Evolutionary conservation across 768 basidiomycete species (phyloP).

Genomic region (Terana coerulea): DNA sequence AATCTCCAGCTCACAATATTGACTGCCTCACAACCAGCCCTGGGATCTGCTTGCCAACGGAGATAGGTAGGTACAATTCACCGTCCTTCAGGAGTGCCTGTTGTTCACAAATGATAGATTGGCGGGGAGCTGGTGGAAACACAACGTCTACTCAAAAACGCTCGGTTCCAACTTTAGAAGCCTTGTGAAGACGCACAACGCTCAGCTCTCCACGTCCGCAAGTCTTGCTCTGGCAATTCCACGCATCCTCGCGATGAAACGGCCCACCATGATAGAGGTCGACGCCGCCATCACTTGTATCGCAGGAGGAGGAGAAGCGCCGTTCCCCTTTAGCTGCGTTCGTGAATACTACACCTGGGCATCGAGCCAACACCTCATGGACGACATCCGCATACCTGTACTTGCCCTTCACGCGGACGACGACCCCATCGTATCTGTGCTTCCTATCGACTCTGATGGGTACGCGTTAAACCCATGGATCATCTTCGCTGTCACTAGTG

Average conservation of each 20-base stretch:
- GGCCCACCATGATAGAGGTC: conserved; percentile 50
- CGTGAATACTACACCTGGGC: conserved; percentile 41
- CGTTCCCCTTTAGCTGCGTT: conserved; percentile 38
- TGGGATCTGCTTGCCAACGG: conserved; percentile 39
- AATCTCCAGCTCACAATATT: not conserved
- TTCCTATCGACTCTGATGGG: conserved; percentile 36
- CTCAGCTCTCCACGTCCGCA: conserved; percentile 38
- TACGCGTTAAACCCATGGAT: conserved; percentile 29
- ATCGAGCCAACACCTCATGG: conserved; percentile 55
- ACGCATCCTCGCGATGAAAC: conserved; percentile 42
- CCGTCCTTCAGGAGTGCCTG: conserved; percentile 11
- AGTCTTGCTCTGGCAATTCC: conserved; percentile 36
- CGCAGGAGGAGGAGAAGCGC: conserved; percentile 49
- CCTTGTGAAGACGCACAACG: conserved; percentile 47
- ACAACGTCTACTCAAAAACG: conserved; percentile 64
- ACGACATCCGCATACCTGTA: conserved; percentile 62
- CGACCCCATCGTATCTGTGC: conserved; percentile 64
- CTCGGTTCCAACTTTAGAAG: conserved; percentile 69
- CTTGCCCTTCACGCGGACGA: conserved; percentile 68
- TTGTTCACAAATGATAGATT: conserved; percentile 48
- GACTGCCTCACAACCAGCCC: conserved; percentile 37
- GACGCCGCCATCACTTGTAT: conserved; percentile 59
- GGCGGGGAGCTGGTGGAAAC: conserved; percentile 46
- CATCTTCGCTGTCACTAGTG: conserved; percentile 51
- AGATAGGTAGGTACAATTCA: not conserved